Evolutionary conservation across 208 protist genomes (phyloP).

Genomic region (Acanthamoeba lenticulata): DNA sequence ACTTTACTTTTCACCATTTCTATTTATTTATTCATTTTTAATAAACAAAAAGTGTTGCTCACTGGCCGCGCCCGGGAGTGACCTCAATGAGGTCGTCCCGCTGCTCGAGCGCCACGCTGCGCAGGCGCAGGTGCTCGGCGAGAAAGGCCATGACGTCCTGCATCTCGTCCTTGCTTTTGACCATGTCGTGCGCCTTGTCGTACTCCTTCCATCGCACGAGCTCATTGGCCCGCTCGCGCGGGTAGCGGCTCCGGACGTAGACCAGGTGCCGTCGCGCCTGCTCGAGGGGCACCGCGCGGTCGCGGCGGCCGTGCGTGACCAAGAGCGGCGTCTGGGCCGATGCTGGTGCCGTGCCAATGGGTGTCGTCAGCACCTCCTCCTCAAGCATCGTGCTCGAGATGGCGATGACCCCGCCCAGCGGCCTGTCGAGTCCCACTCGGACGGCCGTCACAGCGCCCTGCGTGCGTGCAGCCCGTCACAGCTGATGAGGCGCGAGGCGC

Average conservation of each 20-base stretch:
- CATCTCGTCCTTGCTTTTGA: constrained; percentile 44
- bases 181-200: constrained; percentile 52
- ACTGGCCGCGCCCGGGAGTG: not conserved
- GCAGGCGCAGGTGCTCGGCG: constrained; percentile 29
- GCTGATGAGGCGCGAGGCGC: not conserved
- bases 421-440: not conserved
- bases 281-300: not conserved
- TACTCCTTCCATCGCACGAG: constrained; percentile 45
- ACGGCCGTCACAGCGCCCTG: constrained; percentile 41
- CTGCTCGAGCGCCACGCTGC: constrained; percentile 47
- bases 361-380: not conserved
- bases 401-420: constrained; percentile 24
- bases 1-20: too few species aligned
- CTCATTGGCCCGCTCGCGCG: not conserved
- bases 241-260: not conserved
- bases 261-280: not conserved
- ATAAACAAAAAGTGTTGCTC: too few species aligned
- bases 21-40: too few species aligned
- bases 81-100: constrained; percentile 26
- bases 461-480: not conserved
- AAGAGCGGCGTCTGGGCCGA: not conserved
- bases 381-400: constrained; percentile 39
- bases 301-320: not conserved
- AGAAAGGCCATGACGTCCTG: constrained; percentile 50
- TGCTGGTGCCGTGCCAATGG: not conserved